Base-by-base conservation (phyloP, 2,329 filamentous ascomycete genomes). In the Nemania sp. region DNA sequence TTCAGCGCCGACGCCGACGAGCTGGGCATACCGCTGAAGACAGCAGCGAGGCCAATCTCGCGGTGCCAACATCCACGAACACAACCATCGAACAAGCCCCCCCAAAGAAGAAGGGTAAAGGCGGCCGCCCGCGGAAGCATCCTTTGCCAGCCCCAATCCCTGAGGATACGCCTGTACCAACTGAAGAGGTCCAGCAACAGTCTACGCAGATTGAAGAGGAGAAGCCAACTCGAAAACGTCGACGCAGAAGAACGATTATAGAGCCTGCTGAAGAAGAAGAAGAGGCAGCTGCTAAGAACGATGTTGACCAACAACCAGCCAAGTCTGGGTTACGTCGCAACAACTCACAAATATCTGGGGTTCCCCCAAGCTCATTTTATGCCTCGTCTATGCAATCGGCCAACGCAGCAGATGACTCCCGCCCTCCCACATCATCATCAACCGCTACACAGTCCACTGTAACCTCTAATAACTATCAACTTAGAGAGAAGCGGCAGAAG, bases 401-500 rank as follows among this genome's bases (percentile, higher is more conserved):
- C 67, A 75, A 72, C 57, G 56, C 66, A 64, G 81, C 81, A 35
- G 84, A 84, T 38, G 83, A 86, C 26, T 83, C 83, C 6, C 82
- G 86, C 2, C 86, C 86, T 0, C 83, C 82, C 0, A 86, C 86
- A 0, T 82, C 87, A 1, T 85, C 84, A 0, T 88, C 87, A 0
- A 86, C 84, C 6, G 83, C 81, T 10, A 84, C 83, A 7, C 79
- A 79, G 2, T 83, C 83, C 41, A 87, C 85, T 1, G 79, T 78
- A 3, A 84, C 84, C 59, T 87, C 86, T 0, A 82, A 87, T 2
- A 82, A 86, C 72, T 86, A 86, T 0, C 83, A 74, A n/a, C 73
- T 88, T 68, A 82, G 86, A 3, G 85, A 86, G 29, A 88, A 87
- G 75, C 82, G 85, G 8, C 85, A 85, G 72, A 86, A 86, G 72